Conservation (phyloP, 2,329 filamentous ascomycete genomes). For the Aplosporella prunicola region DNA sequence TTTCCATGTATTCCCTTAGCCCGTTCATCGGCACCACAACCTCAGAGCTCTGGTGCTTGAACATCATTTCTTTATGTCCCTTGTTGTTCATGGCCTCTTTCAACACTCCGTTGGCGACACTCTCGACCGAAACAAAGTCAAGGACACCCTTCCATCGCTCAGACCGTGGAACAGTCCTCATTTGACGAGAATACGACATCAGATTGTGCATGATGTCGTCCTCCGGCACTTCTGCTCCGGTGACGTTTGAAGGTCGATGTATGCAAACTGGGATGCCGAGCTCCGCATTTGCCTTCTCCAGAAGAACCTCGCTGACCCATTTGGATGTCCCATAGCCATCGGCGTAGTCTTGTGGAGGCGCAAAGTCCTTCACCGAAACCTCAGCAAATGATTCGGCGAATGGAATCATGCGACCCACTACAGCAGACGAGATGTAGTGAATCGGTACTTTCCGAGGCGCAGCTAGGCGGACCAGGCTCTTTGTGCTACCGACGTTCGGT, state of each 20-base stretch:
- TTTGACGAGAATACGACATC: constrained; percentile 7
- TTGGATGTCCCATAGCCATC: constrained; percentile 31
- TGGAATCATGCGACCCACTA: not conserved
- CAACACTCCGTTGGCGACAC: not conserved
- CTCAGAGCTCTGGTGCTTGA: not conserved
- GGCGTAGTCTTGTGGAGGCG: constrained; percentile 20
- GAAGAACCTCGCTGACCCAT: constrained; percentile 31
- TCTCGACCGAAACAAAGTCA: not conserved
- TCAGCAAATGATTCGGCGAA: not conserved
- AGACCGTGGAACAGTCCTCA: constrained; percentile 12
- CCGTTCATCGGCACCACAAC: not conserved
- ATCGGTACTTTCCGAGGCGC: constrained; percentile 12
- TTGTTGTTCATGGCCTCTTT: too few species aligned
- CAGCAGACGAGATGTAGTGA: constrained; percentile 14
- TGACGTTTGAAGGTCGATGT: constrained; percentile 11
- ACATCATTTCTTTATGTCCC: too few species aligned
- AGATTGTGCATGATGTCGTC: constrained; percentile 6
- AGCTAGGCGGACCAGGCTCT: constrained; percentile 9
- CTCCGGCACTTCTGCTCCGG: constrained; percentile 1
- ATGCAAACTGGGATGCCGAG: constrained; percentile 20
- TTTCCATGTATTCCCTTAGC: not conserved
- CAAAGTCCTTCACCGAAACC: constrained; percentile 11
- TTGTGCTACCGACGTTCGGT: constrained; percentile 15
- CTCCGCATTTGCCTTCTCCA: constrained; percentile 21
- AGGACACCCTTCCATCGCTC: not conserved